Base-by-base conservation (phyloP, 768 basidiomycete genomes). In the Suillus decipiens region DNA sequence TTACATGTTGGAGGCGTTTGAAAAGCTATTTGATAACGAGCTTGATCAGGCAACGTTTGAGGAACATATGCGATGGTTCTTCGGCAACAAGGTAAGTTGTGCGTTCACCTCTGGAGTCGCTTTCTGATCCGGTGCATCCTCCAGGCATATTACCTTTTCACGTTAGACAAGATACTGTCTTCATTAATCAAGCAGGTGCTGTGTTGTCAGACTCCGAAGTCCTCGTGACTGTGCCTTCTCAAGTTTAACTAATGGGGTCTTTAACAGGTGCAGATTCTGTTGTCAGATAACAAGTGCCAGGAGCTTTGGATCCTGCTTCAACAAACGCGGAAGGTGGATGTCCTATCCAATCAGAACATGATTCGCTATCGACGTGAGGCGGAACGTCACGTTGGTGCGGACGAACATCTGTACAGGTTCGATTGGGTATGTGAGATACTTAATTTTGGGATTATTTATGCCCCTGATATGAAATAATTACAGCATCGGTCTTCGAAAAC, bases 61-160 rank as follows among this genome's bases (percentile, higher is more conserved):
- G 75, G 97, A 99, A 73, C 93, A 94, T 71, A 87, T 98, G 87
- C 81, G 97, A 66, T 93, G 93, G 86, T 92, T 96, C 78, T 95
- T 94, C 78, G 92, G 93, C 37, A 93, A 87, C 64, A 89, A 89
- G 84, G 90, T 90, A 75, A 66, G 81, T 60, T 55, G 14, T 47
- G 17, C 5, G n/a, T 17, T 42, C 47, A 43, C 34, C 48, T 12
- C 48, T 22, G 5, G 11, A 59, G 34, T 36, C 19, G 15, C 1
- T 9, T 22, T 56, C 64, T 67, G 37, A 73, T 10, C 39, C 64
- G 65, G 54, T 37, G 43, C 75, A 74, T 74, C 77, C 81, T 68
- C 67, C 80, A 96, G 88, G 95, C 94, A 5, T 98, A 94, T 78
- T 84, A 89, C 60, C 77, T 96, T 67, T 99, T 96, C 76, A 98